A percentile compares a stretch with the other conserved stretches of the same genome.
phyloP scores from a whole-genome alignment of 768 basidiomycete species.

The Pulveroboletus frians region DNA sequence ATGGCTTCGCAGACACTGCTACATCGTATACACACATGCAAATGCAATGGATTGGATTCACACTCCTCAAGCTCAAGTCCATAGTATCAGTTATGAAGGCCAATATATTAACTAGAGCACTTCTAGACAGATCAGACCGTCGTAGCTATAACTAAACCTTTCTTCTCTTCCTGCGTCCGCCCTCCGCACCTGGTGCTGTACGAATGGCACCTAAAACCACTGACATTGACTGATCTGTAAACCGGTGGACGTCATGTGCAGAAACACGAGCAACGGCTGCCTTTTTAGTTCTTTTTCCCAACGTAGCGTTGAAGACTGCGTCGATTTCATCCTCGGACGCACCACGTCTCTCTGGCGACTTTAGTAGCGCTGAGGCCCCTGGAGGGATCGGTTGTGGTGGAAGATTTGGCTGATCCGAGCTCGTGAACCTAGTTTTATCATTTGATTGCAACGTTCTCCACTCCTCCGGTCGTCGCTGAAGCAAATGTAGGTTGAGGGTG shows the following conservation, averaged over 20 bases:
- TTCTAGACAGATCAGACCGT: not conserved
- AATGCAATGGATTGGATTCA: too few species aligned
- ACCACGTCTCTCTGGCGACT: constrained; percentile 43
- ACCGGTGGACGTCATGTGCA: constrained; percentile 9
- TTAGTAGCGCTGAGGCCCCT: constrained; percentile 16
- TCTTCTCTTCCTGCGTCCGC: constrained; percentile 31
- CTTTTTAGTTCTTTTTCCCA: constrained; percentile 59
- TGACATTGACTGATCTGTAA: constrained; percentile 37
- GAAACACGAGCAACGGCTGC: constrained; percentile 35
- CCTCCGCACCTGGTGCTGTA: constrained; percentile 48
- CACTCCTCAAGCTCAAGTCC: too few species aligned
- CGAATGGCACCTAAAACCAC: constrained; percentile 58
- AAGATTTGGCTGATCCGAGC: constrained; percentile 16
- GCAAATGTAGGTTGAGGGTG: constrained; percentile 70
- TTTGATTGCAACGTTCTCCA: constrained; percentile 72
- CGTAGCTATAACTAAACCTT: constrained; percentile 8
- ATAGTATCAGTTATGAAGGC: too few species aligned
- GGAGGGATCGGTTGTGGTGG: not conserved
- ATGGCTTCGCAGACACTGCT: too few species aligned
- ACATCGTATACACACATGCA: too few species aligned
- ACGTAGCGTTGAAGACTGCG: constrained; percentile 52
- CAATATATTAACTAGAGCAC: too few species aligned
- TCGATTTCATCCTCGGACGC: constrained; percentile 67
- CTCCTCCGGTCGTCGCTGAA: constrained; percentile 73
- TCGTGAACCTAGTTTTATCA: constrained; percentile 22